Evolutionary conservation across 176 grass and related monocot genomes (phyloP).

Genomic region (Oryza nivara): DNA sequence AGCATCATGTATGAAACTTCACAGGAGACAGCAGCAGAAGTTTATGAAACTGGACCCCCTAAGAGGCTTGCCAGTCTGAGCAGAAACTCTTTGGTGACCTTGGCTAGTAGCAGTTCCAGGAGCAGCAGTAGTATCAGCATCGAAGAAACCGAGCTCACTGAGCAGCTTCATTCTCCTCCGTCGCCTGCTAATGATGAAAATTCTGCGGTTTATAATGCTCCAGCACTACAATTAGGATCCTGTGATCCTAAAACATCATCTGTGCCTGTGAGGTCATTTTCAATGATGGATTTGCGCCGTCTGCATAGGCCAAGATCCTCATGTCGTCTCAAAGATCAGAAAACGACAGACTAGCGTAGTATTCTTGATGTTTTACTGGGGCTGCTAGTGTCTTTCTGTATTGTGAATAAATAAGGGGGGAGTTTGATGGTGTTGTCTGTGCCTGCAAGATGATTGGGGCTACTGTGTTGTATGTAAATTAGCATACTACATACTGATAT

Average conservation of each 20-base stretch:
- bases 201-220: neutral
- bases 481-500: constrained; percentile 24
- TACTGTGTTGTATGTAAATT: constrained; percentile 42
- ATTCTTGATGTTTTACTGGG: constrained; percentile 13
- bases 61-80: constrained; percentile 50
- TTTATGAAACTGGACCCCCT: constrained; percentile 18
- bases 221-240: neutral
- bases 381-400: neutral
- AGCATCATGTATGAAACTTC: constrained; percentile 56
- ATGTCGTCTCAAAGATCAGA: constrained; percentile 22
- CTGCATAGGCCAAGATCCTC: constrained; percentile 30
- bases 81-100: constrained; percentile 27
- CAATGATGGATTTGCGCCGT: constrained; percentile 49
- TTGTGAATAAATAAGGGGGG: constrained; percentile 14
- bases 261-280: constrained; percentile 35
- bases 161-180: constrained; percentile 1
- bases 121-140: constrained; percentile 54
- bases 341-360: neutral
- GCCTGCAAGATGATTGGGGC: constrained; percentile 24
- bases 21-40: constrained; percentile 4
- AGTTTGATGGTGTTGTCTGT: neutral
- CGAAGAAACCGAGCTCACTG: constrained; percentile 30
- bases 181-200: constrained; percentile 11
- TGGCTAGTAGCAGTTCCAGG: constrained; percentile 46
- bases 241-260: neutral